Evolutionary conservation across 2,329 filamentous ascomycete species (phyloP), one percentile per base, ranked within the genome.

Genomic region (Alternaria ethzedia): DNA sequence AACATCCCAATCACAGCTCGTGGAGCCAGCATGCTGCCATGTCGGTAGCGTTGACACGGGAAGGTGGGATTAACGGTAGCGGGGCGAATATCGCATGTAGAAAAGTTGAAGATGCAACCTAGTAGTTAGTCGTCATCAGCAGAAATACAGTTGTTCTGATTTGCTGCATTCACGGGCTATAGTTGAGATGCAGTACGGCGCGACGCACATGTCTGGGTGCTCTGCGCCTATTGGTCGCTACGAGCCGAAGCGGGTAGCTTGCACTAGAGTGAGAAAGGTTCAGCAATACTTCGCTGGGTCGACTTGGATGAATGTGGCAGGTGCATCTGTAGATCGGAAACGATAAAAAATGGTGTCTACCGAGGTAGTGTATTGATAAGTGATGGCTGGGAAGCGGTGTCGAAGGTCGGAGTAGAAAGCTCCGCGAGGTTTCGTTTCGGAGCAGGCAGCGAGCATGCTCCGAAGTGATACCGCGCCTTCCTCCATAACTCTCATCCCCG

Each of bases 261-360:
- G 9, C 41, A 44, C 30, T 52, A 15, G 15, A 52, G 56, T 26
- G 41, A 44, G 25, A 26, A 58, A 66, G 58, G 54, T 61, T 61
- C 64, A 28, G 25, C 21, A 28, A 41, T 45, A 44, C 6, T 57
- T 46, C 30, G 13, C 45, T 1, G 17, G 23, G 32, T 28, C 28
- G 44, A 32, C 57, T 55, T 66, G 54, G 15, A 46, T 57, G 15
- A 26, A 57, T 61, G n/a, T 4, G 55, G 61, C 51, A 64, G 64
- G 57, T 63, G 49, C 50, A 23, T 17, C n/a, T 7, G 57, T 51
- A 49, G 50, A 36, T 57, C 17, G 84, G 84, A 64, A 79, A 70
- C 36, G 75, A 83, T 57, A n/a, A 32, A 41, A 43, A 49, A 44
- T 78, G 70, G 74, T 80, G 68, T 74, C 84, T 62, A 82, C 78